Base-by-base conservation (phyloP, 1,139 yeast genomes). In the Nakaseomyces uthaithaninus region DNA sequence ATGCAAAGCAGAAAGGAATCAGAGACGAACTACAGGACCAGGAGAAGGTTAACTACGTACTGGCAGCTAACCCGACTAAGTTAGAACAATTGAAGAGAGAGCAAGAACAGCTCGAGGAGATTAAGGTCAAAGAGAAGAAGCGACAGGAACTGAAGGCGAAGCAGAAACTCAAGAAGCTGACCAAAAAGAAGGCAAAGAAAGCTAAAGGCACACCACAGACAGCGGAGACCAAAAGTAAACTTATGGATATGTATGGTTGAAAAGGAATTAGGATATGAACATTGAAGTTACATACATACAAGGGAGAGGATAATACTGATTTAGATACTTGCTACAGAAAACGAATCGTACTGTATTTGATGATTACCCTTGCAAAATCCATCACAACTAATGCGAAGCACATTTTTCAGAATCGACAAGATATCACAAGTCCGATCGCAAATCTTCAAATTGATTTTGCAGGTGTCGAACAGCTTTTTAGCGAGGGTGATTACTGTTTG, bases 41-140 rank as follows among this genome's bases (percentile, higher is more conserved):
- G 9, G 44, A 53, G 17, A 56, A 57, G 35, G 36, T 51, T 2
- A 44, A 49, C 20, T 59, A 59, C 40, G 62, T 59, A 2, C 38
- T 59, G 12, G 54, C 57, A 22, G 64, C 64, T 3, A 59, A 60
- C 37, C 64, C 64, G 3, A 60, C 64, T 1, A 54, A 53, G 42
- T 52, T 53, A 39, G 62, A 58, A 38, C 50, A 49, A 24, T 30
- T 58, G 43, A 43, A 42, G 40, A 43, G 42, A 40, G 37, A 46
- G 10, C 27, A 37, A 12, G 39, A 37, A 4, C 25, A 5, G 8
- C 3, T 19, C 18, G 12, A 11, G 1, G 17, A 19, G 20, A 42
- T 44, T 12, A 23, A 40, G 22, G 19, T 33, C 27, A 36, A 34
- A 15, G 37, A 12, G 27, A 38, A 20, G 42, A 36, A 37, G 12